A percentile compares a stretch with the other conserved stretches of the same genome.
These are phyloP conservation scores for Pilaira anomala DNA, from an alignment of 192 early-diverging fungal genomes.

Conservation along the genomic window DNA sequence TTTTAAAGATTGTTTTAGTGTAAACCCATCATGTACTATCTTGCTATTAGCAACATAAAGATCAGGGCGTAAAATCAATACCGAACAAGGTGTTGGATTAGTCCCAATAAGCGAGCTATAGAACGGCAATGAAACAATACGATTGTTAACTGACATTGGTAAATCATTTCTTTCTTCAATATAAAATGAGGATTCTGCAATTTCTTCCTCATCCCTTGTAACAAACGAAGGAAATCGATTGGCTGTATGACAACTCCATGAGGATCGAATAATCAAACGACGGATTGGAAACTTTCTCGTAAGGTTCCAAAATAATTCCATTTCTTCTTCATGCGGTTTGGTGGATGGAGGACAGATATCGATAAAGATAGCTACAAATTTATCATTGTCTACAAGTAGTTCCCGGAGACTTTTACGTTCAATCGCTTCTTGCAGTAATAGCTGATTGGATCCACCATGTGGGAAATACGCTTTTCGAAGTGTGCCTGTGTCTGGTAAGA, in stretches of 20 bases:
- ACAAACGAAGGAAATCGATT: neutral
- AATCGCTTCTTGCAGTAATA: neutral
- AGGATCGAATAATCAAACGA: neutral
- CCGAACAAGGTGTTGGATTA: neutral
- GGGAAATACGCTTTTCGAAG: constrained; percentile 1
- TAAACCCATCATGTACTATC: too few relatives aligned
- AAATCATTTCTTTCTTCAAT: neutral
- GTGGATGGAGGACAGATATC: neutral
- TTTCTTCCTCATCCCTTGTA: neutral
- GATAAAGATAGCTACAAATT: neutral
- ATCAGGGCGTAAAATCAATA: constrained; percentile 31
- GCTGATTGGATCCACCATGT: too few relatives aligned
- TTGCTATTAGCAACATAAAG: constrained; percentile 19
- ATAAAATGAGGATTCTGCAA: neutral
- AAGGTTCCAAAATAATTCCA: neutral
- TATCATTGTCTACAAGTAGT: neutral
- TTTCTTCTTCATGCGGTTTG: neutral
- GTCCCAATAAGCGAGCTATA: neutral
- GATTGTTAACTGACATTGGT: constrained; percentile 1
- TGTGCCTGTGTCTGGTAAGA: neutral
- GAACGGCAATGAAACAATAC: neutral
- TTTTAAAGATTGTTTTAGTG: too few relatives aligned
- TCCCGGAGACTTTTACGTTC: neutral
- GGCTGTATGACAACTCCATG: neutral
- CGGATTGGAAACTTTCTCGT: neutral